A percentile compares a stretch with the other conserved stretches of the same genome.
phyloP scores from a whole-genome alignment of 345 rosid species.

The Syzygium grande region DNA sequence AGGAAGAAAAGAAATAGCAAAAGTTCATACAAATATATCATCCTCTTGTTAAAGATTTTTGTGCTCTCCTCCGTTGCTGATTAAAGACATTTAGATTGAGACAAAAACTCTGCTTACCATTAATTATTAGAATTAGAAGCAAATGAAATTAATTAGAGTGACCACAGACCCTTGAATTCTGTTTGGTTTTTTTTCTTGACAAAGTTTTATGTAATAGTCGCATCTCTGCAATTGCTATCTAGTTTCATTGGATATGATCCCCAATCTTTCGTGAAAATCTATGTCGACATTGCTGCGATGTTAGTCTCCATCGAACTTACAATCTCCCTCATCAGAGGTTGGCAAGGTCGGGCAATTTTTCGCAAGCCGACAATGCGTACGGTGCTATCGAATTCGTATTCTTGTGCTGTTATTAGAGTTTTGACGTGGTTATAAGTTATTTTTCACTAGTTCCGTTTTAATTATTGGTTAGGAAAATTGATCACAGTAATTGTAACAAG shows the following conservation, averaged over 20 bases:
- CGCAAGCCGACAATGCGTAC: no score
- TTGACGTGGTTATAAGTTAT: background rate
- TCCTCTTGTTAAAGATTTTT: background rate
- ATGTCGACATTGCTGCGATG: background rate
- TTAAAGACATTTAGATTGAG: background rate
- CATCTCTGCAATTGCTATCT: background rate
- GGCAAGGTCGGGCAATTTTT: background rate
- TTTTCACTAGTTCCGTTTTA: background rate
- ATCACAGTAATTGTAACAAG: background rate
- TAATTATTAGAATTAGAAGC: background rate
- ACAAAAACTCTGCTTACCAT: background rate
- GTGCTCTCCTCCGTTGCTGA: background rate
- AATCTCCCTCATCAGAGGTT: background rate
- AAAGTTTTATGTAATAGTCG: background rate
- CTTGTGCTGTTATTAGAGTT: background rate
- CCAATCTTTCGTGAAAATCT: background rate
- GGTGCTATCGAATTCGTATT: background rate
- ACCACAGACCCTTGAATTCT: background rate
- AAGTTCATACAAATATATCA: background rate
- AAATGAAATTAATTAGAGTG: no score
- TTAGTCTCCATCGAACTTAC: background rate
- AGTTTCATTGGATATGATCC: background rate
- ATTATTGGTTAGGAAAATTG: background rate
- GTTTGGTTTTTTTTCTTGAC: fast-evolving
- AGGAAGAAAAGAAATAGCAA: background rate